Evolutionary conservation across 2,329 filamentous ascomycete genomes (phyloP).

Genomic region (Epichloe amarillans): DNA sequence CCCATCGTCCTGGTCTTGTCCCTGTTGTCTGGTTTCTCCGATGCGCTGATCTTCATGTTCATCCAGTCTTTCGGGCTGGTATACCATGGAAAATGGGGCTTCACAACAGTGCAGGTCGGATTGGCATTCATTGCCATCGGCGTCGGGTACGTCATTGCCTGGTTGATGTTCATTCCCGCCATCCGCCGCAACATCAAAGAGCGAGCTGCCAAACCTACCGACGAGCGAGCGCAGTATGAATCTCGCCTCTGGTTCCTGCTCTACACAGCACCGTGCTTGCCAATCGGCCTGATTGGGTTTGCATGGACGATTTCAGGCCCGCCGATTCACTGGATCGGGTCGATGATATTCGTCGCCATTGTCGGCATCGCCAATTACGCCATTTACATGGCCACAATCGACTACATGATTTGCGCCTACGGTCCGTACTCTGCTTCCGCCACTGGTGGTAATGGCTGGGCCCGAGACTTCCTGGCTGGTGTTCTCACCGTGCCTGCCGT

Average conservation of each 20-base stretch:
- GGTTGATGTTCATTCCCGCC: slow-evolving; percentile 43
- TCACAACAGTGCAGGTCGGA: slow-evolving; percentile 41
- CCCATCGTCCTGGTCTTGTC: slow-evolving; percentile 61
- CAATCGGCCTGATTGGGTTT: slow-evolving; percentile 57
- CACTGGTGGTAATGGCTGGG: slow-evolving; percentile 63
- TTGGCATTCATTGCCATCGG: slow-evolving; percentile 53
- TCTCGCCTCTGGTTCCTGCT: slow-evolving; percentile 52
- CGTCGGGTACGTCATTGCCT: slow-evolving; percentile 52
- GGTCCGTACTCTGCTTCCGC: slow-evolving; percentile 62
- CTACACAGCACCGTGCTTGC: slow-evolving; percentile 45
- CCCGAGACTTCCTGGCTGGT: slow-evolving; percentile 60
- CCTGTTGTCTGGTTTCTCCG: slow-evolving; percentile 57
- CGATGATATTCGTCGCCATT: slow-evolving; percentile 49
- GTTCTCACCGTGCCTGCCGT: slow-evolving; percentile 55
- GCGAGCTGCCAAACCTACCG: slow-evolving; percentile 34
- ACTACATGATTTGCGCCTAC: slow-evolving; percentile 67
- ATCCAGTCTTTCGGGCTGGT: slow-evolving; percentile 59
- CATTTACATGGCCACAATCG: slow-evolving; percentile 65
- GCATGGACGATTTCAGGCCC: slow-evolving; percentile 55
- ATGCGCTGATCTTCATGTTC: slow-evolving; percentile 67
- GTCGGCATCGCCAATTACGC: slow-evolving; percentile 63
- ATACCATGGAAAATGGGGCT: slow-evolving; percentile 50
- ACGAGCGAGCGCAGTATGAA: slow-evolving; percentile 54
- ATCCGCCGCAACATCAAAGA: slow-evolving; percentile 40
- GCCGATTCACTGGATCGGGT: slow-evolving; percentile 52